Evolutionary conservation across 139 green algal species (phyloP), one percentile per base, ranked within the genome.

Genomic region (Ostreobium quekettii): DNA sequence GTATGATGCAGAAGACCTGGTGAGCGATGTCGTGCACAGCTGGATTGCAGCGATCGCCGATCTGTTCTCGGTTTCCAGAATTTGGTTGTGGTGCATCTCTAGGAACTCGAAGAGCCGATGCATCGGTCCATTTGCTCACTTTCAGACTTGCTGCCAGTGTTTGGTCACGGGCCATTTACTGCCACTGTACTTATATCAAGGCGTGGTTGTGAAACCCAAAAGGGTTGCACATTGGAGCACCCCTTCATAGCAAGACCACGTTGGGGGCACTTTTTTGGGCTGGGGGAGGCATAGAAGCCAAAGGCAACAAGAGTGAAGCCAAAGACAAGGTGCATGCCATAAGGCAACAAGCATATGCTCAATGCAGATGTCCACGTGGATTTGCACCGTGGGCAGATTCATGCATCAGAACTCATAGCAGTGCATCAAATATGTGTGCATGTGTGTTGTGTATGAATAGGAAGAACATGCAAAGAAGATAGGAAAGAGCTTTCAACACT

Each of bases 1-100:
- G 11, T 56, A 65, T 29, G 76, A 82, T 36, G 31, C 2, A 19
- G 73, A 79, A 36, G 76, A 82, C 62, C 33, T 82, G 72, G 75
- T 80, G 31, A 47, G n/a, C n/a, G n/a, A n/a, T n/a, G n/a, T n/a
- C n/a, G n/a, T n/a, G n/a, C n/a, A n/a, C n/a, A n/a, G n/a, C n/a
- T n/a, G n/a, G n/a, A n/a, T n/a, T n/a, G n/a, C n/a, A n/a, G n/a
- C n/a, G n/a, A n/a, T n/a, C n/a, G n/a, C n/a, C n/a, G n/a, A n/a
- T n/a, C n/a, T n/a, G 69, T 58, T 24, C 26, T n/a, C 33, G 5
- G 33, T 24, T 24, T 24, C n/a, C 8, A 63, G 26, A 33, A 63
- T 28, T 29, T 70, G 22, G 33, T n/a, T 70, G 32, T 70, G 4
- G n/a, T 59, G 11, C n/a, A 37, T 59, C 63, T 62, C 28, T 53